phyloP scores from a whole-genome alignment of 805 yeast genomes.

The Saccharomycopsis sp. region DNA sequence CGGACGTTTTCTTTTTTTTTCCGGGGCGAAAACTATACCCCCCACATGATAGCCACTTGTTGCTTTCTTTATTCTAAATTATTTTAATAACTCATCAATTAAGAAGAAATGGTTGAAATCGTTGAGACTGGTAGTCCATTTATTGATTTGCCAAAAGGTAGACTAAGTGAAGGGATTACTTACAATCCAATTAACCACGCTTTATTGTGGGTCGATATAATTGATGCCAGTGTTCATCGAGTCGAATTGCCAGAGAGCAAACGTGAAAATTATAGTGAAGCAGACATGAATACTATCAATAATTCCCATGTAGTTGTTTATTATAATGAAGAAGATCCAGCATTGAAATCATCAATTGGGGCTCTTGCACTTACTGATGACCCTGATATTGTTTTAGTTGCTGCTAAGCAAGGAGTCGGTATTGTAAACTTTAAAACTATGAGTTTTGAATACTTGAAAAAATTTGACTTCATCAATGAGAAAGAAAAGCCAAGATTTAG shows the following conservation, averaged over 20 bases:
- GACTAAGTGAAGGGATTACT: slow-evolving; percentile 49
- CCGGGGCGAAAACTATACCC: too few species aligned
- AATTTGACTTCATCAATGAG: slow-evolving; percentile 34
- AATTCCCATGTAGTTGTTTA: slow-evolving; percentile 17
- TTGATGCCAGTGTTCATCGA: slow-evolving; percentile 35
- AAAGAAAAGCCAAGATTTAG: slow-evolving; percentile 34
- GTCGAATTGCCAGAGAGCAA: slow-evolving; percentile 24
- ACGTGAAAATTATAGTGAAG: slow-evolving; percentile 10
- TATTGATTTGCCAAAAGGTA: slow-evolving; percentile 30
- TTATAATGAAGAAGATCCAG: slow-evolving; percentile 11
- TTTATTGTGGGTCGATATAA: slow-evolving; percentile 43
- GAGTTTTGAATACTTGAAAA: slow-evolving; percentile 31
- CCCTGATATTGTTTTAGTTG: slow-evolving; percentile 49
- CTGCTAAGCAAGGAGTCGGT: slow-evolving; percentile 61
- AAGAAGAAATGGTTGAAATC: background rate
- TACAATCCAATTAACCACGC: slow-evolving; percentile 44
- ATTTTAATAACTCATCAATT: too few species aligned
- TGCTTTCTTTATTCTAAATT: too few species aligned
- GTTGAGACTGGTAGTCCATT: slow-evolving; percentile 21
- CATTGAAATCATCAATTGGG: slow-evolving; percentile 38
- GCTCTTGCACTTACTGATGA: slow-evolving; percentile 62
- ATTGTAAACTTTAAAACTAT: slow-evolving; percentile 38
- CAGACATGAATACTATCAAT: slow-evolving; percentile 14
- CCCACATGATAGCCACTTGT: too few species aligned
- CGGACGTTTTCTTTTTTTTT: too few species aligned